Conservation (phyloP, 768 basidiomycete genomes). For the Tylopilus intermedius region DNA sequence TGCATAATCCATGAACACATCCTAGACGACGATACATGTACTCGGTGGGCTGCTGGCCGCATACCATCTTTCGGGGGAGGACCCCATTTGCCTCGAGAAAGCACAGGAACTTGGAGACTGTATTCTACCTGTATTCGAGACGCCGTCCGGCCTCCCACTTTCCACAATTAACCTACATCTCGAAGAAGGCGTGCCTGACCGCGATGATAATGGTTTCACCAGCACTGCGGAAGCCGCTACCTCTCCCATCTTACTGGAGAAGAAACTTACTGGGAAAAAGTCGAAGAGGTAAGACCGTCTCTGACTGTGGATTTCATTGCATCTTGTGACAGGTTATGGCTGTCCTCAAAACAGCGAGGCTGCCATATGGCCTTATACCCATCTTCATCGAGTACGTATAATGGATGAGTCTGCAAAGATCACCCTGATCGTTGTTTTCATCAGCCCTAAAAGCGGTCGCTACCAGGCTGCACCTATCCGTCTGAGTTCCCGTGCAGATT, state of each 20-base stretch:
- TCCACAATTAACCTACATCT: constrained; percentile 70
- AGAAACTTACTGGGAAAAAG: constrained; percentile 75
- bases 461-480: constrained; percentile 72
- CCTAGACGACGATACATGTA: constrained; percentile 85
- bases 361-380: constrained; percentile 72
- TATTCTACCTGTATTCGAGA: constrained; percentile 79
- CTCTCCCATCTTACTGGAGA: constrained; percentile 76
- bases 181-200: constrained; percentile 54
- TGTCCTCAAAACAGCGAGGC: constrained; percentile 55
- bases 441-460: constrained; percentile 46
- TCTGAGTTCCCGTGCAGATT: constrained; percentile 88
- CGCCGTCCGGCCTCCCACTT: constrained; percentile 76
- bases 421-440: constrained; percentile 10
- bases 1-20: not conserved
- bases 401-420: constrained; percentile 1
- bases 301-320: not conserved
- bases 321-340: constrained; percentile 52
- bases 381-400: constrained; percentile 73
- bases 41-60: constrained; percentile 88
- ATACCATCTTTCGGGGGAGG: constrained; percentile 67
- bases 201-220: constrained; percentile 55
- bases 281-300: constrained; percentile 50
- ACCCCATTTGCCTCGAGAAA: constrained; percentile 66
- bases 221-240: constrained; percentile 84
- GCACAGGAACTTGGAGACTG: constrained; percentile 82